Conservation (phyloP, 2,329 filamentous ascomycete genomes). For the Penicillium sp. region DNA sequence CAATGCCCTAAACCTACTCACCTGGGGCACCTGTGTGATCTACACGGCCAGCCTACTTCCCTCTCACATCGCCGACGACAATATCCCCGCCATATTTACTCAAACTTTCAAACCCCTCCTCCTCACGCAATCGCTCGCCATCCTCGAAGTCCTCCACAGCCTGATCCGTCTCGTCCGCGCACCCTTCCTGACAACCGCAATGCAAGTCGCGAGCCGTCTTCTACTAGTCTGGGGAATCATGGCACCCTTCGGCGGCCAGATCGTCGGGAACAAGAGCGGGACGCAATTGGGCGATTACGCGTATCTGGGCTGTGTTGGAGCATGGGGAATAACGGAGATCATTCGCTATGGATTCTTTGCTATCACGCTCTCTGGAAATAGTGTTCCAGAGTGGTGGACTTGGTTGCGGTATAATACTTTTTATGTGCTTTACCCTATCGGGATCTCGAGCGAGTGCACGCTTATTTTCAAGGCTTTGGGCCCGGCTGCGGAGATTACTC, state of each 20-base stretch:
- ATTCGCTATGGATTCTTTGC: conserved; percentile 92
- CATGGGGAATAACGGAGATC: conserved; percentile 88
- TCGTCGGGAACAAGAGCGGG: conserved; percentile 24
- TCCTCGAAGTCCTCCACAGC: conserved; percentile 79
- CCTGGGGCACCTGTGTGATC: conserved; percentile 74
- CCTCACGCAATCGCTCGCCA: conserved; percentile 76
- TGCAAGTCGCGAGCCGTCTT: conserved; percentile 85
- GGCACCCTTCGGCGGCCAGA: conserved; percentile 54
- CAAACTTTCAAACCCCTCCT: conserved; percentile 41
- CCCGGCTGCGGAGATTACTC: conserved; percentile 52
- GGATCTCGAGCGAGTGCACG: conserved; percentile 80
- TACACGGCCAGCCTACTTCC: conserved; percentile 58
- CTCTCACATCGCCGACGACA: conserved; percentile 48
- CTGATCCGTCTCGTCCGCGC: conserved; percentile 76
- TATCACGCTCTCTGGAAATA: conserved; percentile 53
- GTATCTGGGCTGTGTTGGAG: conserved; percentile 57
- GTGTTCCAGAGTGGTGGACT: conserved; percentile 61
- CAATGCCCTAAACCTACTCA: conserved; percentile 70
- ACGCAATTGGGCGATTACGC: conserved; percentile 38
- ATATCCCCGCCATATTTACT: conserved; percentile 42
- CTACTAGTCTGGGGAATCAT: conserved; percentile 86
- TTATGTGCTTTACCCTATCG: conserved; percentile 84
- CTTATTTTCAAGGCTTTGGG: conserved; percentile 68
- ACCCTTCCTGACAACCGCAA: conserved; percentile 74
- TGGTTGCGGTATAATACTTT: conserved; percentile 82